Percentiles rank a stretch among this genome's conserved stretches.
phyloP scores from a whole-genome alignment of 257 asterid genomes.

The Solanum corneliomulleri region DNA sequence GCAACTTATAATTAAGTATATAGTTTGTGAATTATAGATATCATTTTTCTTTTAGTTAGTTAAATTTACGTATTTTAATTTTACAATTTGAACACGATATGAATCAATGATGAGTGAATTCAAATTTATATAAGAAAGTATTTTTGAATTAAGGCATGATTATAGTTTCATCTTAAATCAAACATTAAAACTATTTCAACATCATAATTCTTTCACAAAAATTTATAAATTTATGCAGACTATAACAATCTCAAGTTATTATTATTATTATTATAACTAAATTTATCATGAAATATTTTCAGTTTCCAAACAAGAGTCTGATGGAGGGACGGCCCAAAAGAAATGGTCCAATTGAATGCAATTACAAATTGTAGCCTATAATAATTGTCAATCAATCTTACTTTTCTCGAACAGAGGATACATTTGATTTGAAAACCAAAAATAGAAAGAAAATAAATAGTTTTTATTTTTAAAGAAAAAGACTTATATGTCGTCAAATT shows the following conservation, averaged over 20 bases:
- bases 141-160: background rate
- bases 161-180: background rate
- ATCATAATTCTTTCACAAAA: background rate
- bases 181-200: background rate
- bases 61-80: background rate
- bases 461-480: too few species aligned
- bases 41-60: background rate
- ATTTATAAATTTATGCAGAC: background rate
- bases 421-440: background rate
- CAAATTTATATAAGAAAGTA: background rate
- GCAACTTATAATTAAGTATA: background rate
- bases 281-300: too few species aligned
- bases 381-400: background rate
- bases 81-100: background rate
- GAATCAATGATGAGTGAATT: background rate
- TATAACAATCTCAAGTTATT: too few species aligned
- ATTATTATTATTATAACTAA: too few species aligned
- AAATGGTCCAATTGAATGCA: background rate
- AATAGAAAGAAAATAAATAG: background rate
- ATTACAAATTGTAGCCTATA: background rate
- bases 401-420: background rate
- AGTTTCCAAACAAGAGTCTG: background rate
- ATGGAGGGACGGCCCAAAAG: background rate
- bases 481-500: too few species aligned
- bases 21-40: background rate